phyloP scores from a whole-genome alignment of 306 rosid species.

The Cyclanthera cordifolia region DNA sequence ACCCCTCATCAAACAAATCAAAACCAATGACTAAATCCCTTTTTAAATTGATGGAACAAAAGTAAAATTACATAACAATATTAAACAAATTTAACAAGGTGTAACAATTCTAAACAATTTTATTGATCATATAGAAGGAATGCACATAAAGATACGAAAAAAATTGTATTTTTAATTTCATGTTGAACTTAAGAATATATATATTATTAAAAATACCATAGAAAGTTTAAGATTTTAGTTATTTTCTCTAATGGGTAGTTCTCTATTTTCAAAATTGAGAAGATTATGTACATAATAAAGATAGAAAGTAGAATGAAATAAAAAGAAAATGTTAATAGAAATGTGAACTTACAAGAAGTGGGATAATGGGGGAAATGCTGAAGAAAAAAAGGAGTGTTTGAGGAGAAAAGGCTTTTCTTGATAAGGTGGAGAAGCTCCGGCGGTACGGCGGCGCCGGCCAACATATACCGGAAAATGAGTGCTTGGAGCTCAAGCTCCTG shows the following conservation, averaged over 20 bases:
- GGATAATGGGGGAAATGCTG: constrained; percentile 42
- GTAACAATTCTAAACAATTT: too few species aligned
- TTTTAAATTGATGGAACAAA: too few species aligned
- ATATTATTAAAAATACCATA: too few species aligned
- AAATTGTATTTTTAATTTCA: too few species aligned
- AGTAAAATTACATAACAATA: too few species aligned
- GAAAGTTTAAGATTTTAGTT: too few species aligned
- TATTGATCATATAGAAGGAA: too few species aligned
- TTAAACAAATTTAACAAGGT: too few species aligned
- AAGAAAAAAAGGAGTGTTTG: constrained; percentile 37
- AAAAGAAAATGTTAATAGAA: not conserved
- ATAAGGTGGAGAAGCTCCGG: constrained; percentile 78
- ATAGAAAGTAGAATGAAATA: too few species aligned
- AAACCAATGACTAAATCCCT: not conserved
- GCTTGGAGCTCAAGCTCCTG: constrained; percentile 96
- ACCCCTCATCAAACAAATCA: not conserved
- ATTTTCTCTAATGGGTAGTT: not conserved
- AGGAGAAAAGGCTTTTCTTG: constrained; percentile 55
- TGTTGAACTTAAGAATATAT: too few species aligned
- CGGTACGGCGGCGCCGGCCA: constrained; percentile 84
- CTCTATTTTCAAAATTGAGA: not conserved
- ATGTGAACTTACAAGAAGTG: constrained; percentile 52
- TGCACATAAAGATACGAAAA: not conserved
- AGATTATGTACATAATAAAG: too few species aligned
- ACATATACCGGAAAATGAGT: constrained; percentile 69